phyloP scores from a whole-genome alignment of 2,329 filamentous ascomycete genomes.

The Herpotrichia juniperi region DNA sequence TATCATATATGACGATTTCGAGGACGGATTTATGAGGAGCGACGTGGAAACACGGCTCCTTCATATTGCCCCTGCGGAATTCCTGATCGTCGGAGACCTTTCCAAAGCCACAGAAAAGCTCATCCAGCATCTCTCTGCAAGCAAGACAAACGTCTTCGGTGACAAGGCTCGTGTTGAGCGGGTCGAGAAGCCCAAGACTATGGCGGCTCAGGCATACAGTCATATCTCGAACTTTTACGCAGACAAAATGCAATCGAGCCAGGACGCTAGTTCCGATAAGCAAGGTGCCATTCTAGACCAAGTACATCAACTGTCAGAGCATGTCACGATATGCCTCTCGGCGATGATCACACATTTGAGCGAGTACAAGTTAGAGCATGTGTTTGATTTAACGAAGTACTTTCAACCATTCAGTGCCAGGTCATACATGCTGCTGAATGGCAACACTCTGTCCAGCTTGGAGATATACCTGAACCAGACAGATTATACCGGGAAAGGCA shows the following conservation, averaged over 20 bases:
- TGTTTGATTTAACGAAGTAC: slow-evolving; percentile 95
- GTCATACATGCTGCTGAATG: slow-evolving; percentile 94
- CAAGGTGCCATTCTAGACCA: slow-evolving; percentile 75
- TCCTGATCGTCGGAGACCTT: slow-evolving; percentile 88
- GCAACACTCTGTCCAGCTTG: slow-evolving; percentile 89
- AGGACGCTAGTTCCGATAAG: slow-evolving; percentile 38
- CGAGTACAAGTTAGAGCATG: slow-evolving; percentile 92
- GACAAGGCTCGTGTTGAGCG: slow-evolving; percentile 87
- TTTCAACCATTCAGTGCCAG: slow-evolving; percentile 94
- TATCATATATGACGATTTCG: slow-evolving; percentile 93
- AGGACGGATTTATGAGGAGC: slow-evolving; percentile 96
- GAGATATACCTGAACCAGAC: slow-evolving; percentile 97
- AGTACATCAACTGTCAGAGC: slow-evolving; percentile 81
- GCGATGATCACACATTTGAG: slow-evolving; percentile 94
- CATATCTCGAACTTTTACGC: slow-evolving; percentile 95
- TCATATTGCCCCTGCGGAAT: slow-evolving; percentile 94
- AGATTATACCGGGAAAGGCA: slow-evolving; percentile 82
- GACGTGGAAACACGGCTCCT: slow-evolving; percentile 95
- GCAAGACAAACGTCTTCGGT: slow-evolving; percentile 87
- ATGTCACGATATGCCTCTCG: slow-evolving; percentile 89
- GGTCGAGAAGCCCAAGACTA: slow-evolving; percentile 76
- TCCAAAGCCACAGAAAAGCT: slow-evolving; percentile 93
- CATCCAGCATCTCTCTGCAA: slow-evolving; percentile 85
- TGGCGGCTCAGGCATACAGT: slow-evolving; percentile 82
- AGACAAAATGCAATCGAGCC: slow-evolving; percentile 70